phyloP scores from a whole-genome alignment of 371 early-diverging fungal species.

The Entomophthora muscae region DNA sequence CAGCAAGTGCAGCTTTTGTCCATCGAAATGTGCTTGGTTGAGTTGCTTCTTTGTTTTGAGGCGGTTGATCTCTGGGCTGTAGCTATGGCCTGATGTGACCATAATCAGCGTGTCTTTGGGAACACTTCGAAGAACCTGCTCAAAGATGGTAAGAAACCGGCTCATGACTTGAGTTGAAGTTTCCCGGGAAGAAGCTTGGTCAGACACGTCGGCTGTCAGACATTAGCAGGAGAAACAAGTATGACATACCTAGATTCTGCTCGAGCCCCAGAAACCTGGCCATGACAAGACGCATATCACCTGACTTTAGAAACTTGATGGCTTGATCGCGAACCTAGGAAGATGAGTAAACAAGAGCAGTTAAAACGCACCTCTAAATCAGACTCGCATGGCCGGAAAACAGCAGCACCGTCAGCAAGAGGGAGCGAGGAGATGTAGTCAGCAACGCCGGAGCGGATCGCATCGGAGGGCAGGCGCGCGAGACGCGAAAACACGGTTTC shows the following conservation, averaged over 20 bases:
- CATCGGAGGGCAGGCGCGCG: background rate
- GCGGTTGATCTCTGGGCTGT: background rate
- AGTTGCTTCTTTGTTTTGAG: background rate
- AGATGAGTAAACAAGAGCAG: background rate
- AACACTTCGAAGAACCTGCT: background rate
- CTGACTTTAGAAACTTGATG: background rate
- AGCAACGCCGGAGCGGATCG: background rate
- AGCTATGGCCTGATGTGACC: background rate
- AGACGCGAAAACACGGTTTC: constrained; percentile 4
- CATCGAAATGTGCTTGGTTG: background rate
- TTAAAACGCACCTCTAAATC: background rate
- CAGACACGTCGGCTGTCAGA: background rate
- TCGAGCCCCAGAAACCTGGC: background rate
- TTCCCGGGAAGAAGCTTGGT: background rate
- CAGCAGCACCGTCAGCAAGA: background rate
- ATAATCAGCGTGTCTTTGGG: background rate
- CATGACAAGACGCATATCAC: background rate
- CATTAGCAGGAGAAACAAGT: background rate
- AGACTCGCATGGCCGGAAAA: background rate
- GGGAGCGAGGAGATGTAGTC: constrained; percentile 1
- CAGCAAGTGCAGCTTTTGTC: background rate
- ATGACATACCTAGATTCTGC: background rate
- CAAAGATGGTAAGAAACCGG: background rate
- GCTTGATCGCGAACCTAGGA: background rate
- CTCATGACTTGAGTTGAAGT: background rate